These are phyloP conservation scores for Grigorovia transvaalensis DNA, from an alignment of 805 yeast genomes.

Conservation along the genomic window DNA sequence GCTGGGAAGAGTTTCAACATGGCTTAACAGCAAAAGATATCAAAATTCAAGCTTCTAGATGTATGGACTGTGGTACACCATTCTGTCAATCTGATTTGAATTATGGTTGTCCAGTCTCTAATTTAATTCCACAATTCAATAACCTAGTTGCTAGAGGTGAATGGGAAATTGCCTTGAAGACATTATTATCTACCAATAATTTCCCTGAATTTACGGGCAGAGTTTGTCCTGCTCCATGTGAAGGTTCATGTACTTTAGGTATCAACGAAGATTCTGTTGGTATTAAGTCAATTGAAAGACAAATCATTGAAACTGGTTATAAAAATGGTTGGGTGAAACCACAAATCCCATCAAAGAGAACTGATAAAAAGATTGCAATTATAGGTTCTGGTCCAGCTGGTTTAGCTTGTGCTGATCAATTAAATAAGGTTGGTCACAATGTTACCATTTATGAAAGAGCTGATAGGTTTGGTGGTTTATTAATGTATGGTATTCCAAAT, in stretches of 20 bases:
- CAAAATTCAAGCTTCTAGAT: conserved; percentile 86
- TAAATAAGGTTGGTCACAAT: conserved; percentile 88
- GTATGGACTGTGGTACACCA: conserved; percentile 99
- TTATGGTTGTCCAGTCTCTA: conserved; percentile 88
- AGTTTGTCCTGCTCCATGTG: conserved; percentile 98
- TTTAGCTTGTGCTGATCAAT: conserved; percentile 91
- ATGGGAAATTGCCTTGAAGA: conserved; percentile 88
- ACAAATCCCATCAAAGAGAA: conserved; percentile 62
- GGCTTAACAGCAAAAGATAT: conserved; percentile 80
- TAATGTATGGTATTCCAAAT: conserved; percentile 99
- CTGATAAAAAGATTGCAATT: conserved; percentile 76
- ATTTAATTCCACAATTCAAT: conserved; percentile 96
- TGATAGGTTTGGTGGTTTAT: conserved; percentile 91
- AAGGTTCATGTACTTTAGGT: conserved; percentile 91
- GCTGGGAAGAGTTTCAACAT: conserved; percentile 85
- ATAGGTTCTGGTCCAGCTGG: conserved; percentile 98
- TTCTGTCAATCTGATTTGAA: conserved; percentile 90
- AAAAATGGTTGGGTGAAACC: conserved; percentile 96
- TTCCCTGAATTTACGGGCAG: conserved; percentile 98
- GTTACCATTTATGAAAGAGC: conserved; percentile 90
- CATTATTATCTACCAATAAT: conserved; percentile 90
- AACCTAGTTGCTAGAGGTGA: conserved; percentile 90
- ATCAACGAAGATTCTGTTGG: conserved; percentile 94
- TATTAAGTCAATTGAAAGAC: conserved; percentile 89
- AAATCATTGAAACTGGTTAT: conserved; percentile 92